These are phyloP conservation scores for Pseudopithomyces maydicus DNA, from an alignment of 2,329 filamentous ascomycete genomes.

Conservation along the genomic window DNA sequence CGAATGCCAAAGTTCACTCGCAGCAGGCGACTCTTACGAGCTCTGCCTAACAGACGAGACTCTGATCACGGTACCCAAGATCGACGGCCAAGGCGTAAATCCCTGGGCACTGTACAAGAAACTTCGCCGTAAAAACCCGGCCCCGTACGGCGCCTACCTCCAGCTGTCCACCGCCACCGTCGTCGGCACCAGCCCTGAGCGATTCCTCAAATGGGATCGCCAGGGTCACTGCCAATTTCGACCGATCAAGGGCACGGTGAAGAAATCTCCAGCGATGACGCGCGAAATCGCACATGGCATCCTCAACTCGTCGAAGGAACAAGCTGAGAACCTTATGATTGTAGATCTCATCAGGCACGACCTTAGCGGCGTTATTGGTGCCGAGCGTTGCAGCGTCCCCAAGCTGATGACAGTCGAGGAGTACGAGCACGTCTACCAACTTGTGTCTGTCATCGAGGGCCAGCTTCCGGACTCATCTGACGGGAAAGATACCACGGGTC, in stretches of 20 bases:
- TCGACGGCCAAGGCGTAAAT: slow-evolving; percentile 27
- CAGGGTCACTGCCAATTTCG: slow-evolving; percentile 72
- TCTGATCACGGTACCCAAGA: slow-evolving; percentile 52
- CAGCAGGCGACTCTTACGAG: slow-evolving; percentile 81
- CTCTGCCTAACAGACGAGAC: slow-evolving; percentile 79
- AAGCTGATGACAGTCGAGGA: slow-evolving; percentile 83
- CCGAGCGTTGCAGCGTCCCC: slow-evolving; percentile 71
- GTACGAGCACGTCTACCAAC: slow-evolving; percentile 80
- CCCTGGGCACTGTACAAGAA: slow-evolving; percentile 71
- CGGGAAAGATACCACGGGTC: slow-evolving; percentile 46
- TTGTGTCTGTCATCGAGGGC: slow-evolving; percentile 85
- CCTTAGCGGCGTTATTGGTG: slow-evolving; percentile 76
- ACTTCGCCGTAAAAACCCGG: slow-evolving; percentile 72
- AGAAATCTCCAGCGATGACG: slow-evolving; percentile 69
- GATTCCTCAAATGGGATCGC: slow-evolving; percentile 72
- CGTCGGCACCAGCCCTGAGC: slow-evolving; percentile 81
- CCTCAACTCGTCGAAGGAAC: slow-evolving; percentile 80
- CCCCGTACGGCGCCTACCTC: slow-evolving; percentile 80
- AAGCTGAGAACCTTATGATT: slow-evolving; percentile 95
- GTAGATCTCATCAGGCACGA: slow-evolving; percentile 91
- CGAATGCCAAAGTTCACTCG: slow-evolving; percentile 69
- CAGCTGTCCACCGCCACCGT: slow-evolving; percentile 68
- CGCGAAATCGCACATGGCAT: slow-evolving; percentile 70
- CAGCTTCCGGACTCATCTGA: slow-evolving; percentile 6
- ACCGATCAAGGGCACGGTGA: slow-evolving; percentile 92